phyloP scores from a whole-genome alignment of 2,329 filamentous ascomycete genomes.

The Akanthomyces muscarius region DNA sequence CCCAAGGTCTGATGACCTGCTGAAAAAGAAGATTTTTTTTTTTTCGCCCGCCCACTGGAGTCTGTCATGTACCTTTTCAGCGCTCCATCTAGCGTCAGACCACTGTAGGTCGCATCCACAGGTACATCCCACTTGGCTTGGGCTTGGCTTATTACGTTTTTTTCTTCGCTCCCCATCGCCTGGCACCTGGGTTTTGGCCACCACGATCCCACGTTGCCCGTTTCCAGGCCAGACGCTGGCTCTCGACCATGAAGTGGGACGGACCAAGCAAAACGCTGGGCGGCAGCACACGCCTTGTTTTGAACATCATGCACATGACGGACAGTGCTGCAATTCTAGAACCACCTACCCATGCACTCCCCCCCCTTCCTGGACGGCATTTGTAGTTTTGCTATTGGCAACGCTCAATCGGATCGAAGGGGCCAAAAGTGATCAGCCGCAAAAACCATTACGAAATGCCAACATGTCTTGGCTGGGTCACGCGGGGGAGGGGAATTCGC shows the following conservation, averaged over 20 bases:
- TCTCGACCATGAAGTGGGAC: not conserved
- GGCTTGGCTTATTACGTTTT: not conserved
- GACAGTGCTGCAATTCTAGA: not conserved
- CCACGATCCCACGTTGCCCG: not conserved
- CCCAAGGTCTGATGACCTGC: not conserved
- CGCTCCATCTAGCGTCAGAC: not conserved
- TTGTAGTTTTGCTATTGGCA: not conserved
- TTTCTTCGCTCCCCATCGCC: not conserved
- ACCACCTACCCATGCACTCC: not conserved
- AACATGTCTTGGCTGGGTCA: not conserved
- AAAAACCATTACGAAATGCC: not conserved
- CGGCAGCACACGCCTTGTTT: not conserved
- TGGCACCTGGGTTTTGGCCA: not conserved
- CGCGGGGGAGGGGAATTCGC: not conserved
- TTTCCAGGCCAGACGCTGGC: conserved; percentile 1
- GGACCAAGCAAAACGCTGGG: not conserved
- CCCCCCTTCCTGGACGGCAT: too few relatives aligned
- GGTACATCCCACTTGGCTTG: not conserved
- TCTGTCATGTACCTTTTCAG: not conserved
- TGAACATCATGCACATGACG: not conserved
- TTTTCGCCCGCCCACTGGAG: not conserved
- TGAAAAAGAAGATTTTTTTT: not conserved
- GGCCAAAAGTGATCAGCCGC: not conserved
- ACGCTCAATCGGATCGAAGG: too few relatives aligned
- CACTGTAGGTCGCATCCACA: conserved; percentile 5